phyloP scores from a whole-genome alignment of 2,329 filamentous ascomycete species.

The Sarocladium oryzae region DNA sequence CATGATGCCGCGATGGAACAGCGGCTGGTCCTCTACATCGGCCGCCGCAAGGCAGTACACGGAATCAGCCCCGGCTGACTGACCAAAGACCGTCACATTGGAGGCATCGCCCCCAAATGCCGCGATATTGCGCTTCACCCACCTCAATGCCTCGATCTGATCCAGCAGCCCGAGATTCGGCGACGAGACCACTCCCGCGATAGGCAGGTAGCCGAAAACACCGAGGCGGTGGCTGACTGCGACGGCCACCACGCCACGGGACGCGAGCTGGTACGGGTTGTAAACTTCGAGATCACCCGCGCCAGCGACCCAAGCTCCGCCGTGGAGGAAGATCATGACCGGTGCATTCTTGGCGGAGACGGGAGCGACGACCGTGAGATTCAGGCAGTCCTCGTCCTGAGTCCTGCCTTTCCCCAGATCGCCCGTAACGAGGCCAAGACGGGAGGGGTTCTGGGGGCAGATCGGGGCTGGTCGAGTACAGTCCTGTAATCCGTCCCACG shows the following conservation, averaged over 20 bases:
- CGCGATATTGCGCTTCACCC: conserved; percentile 10
- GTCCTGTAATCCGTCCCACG: conserved; percentile 11
- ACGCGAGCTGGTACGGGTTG: neutral
- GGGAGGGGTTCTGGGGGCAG: conserved; percentile 15
- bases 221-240: conserved; percentile 9
- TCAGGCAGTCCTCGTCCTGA: conserved; percentile 25
- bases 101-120: conserved; percentile 11
- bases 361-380: conserved; percentile 27
- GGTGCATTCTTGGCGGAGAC: conserved; percentile 7
- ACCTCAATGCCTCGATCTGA: conserved; percentile 12
- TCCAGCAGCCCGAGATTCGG: conserved; percentile 13
- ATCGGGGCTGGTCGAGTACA: conserved; percentile 13
- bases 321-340: conserved; percentile 14
- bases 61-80: conserved; percentile 6
- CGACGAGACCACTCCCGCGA: neutral
- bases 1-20: conserved; percentile 14
- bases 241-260: neutral
- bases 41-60: conserved; percentile 14
- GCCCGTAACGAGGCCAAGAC: conserved; percentile 12
- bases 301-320: conserved; percentile 12
- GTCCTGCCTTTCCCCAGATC: conserved; percentile 9
- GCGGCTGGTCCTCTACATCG: conserved; percentile 5
- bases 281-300: conserved; percentile 8
- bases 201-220: conserved; percentile 13
- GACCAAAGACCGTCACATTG: conserved; percentile 9